Percentiles rank a stretch among this genome's conserved stretches.
These are phyloP conservation scores for Tulasnella calospora DNA, from an alignment of 768 basidiomycete genomes.

Conservation along the genomic window DNA sequence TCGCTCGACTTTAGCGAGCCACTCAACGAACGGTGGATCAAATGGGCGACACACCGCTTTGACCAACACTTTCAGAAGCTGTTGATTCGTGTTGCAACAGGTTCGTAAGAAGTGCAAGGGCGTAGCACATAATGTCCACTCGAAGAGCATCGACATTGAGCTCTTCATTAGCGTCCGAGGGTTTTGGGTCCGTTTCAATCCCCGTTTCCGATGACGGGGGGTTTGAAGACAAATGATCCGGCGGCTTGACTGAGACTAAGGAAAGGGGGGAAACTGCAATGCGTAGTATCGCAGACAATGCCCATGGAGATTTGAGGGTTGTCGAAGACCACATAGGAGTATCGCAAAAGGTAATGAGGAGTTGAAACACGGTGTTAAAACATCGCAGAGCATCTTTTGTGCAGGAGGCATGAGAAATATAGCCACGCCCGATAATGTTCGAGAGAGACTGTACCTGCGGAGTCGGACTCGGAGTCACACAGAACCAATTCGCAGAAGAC, in stretches of 20 bases:
- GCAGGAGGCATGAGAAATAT: neutral
- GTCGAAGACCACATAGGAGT: neutral
- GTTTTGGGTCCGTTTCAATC: constrained; percentile 29
- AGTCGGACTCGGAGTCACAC: constrained; percentile 32
- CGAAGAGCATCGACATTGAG: constrained; percentile 39
- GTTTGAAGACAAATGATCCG: neutral
- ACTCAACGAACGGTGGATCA: neutral
- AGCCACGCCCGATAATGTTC: constrained; percentile 11
- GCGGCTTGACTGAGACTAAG: neutral
- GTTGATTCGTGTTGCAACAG: constrained; percentile 48
- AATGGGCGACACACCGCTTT: neutral
- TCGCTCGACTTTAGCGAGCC: neutral
- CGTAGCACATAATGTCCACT: constrained; percentile 69
- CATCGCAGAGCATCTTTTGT: neutral
- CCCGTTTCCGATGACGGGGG: constrained; percentile 23
- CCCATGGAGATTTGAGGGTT: constrained; percentile 14
- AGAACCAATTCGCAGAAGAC: constrained; percentile 46
- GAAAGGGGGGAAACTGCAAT: neutral
- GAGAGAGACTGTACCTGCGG: constrained; percentile 31
- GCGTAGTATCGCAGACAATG: constrained; percentile 4
- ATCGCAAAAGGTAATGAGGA: constrained; percentile 13
- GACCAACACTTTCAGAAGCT: neutral
- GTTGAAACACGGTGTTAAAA: neutral
- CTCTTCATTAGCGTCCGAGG: constrained; percentile 5
- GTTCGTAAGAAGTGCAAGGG: constrained; percentile 71